These are phyloP conservation scores for Tilletia horrida DNA, from an alignment of 1,284 basidiomycete species.

Conservation along the genomic window DNA sequence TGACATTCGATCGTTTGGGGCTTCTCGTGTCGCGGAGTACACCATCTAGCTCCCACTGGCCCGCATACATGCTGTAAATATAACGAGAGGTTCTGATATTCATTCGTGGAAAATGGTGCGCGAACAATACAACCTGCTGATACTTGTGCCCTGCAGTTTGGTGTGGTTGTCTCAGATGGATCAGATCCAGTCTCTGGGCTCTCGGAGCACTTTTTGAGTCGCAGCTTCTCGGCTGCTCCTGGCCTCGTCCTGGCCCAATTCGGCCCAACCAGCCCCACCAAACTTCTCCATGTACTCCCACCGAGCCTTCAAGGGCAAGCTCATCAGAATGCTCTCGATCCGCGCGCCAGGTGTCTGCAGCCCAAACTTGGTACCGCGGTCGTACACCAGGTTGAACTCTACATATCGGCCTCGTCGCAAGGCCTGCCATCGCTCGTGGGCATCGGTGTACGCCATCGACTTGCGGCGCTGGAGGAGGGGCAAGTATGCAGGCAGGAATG, in stretches of 20 bases:
- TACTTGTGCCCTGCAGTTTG: too few species aligned
- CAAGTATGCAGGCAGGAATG: slow-evolving; percentile 52
- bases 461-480: slow-evolving; percentile 47
- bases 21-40: too few species aligned
- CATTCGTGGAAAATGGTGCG: too few species aligned
- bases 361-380: slow-evolving; percentile 54
- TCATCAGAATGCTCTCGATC: slow-evolving; percentile 55
- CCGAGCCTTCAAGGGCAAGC: slow-evolving; percentile 48
- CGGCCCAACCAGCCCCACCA: slow-evolving; percentile 38
- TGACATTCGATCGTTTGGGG: neutral
- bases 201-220: slow-evolving; percentile 35
- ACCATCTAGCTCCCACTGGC: too few species aligned
- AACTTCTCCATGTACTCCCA: slow-evolving; percentile 53
- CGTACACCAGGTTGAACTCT: slow-evolving; percentile 54
- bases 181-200: slow-evolving; percentile 44
- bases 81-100: too few species aligned
- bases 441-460: slow-evolving; percentile 31
- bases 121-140: too few species aligned
- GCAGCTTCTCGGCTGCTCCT: slow-evolving; percentile 32
- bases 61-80: too few species aligned
- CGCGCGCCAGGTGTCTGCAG: slow-evolving; percentile 53
- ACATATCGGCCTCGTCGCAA: slow-evolving; percentile 50
- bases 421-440: slow-evolving; percentile 47
- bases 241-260: slow-evolving; percentile 18
- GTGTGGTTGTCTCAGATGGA: too few species aligned